A percentile compares a stretch with the other conserved stretches of the same genome.
Conservation (phyloP, 192 early-diverging fungal species). For the Paraglomus brasilianum region DNA sequence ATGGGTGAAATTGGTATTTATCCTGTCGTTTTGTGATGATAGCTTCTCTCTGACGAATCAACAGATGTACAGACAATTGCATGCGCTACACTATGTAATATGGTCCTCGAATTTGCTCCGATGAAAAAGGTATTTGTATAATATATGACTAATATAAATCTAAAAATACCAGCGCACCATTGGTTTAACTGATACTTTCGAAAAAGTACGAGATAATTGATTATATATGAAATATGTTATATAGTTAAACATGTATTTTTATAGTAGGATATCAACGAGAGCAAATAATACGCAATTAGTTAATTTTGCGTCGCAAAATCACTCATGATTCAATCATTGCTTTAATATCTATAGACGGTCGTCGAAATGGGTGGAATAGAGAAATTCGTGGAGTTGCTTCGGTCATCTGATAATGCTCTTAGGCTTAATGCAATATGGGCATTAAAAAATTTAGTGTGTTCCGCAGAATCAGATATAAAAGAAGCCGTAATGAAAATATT, state of each 20-base stretch:
- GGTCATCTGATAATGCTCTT: conserved; percentile 47
- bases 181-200: no score
- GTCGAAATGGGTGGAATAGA: conserved; percentile 73
- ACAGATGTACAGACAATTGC: conserved; percentile 64
- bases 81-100: conserved; percentile 79
- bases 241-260: not conserved
- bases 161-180: no score
- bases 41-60: conserved; percentile 62
- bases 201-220: not conserved
- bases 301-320: no score
- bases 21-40: conserved; percentile 11
- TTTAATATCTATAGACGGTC: conserved; percentile 48
- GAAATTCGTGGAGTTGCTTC: conserved; percentile 62
- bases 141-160: not conserved
- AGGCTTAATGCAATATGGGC: conserved; percentile 79
- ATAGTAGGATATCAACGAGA: no score
- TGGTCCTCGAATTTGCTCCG: conserved; percentile 82
- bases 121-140: conserved; percentile 54
- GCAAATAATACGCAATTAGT: no score
- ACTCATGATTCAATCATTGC: not conserved
- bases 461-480: conserved; percentile 68
- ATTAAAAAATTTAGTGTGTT: conserved; percentile 75
- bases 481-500: conserved; percentile 63
- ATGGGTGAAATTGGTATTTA: not conserved
- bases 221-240: not conserved